Evolutionary conservation across 1,139 yeast genomes (phyloP), one percentile per base, ranked within the genome.

Genomic region (Scheffersomyces parashehatae): DNA sequence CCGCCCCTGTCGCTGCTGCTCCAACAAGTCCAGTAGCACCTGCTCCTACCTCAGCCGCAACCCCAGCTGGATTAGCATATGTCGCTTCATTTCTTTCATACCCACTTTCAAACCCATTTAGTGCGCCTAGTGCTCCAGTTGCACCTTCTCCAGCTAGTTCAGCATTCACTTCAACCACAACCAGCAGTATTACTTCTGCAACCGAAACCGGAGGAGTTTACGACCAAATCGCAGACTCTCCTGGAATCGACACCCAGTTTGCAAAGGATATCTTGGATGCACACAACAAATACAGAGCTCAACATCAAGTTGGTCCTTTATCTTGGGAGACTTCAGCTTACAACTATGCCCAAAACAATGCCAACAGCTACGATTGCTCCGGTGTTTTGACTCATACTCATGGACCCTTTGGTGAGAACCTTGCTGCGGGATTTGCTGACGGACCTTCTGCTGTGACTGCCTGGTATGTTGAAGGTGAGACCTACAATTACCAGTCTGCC

Each of bases 361-460:
- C 65, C 12, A 48, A 54, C 47, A 52, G 48, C 41, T 59, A 59
- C 50, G 62, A 58, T 42, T 60, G 65, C 38, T 56, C 61, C 3
- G 64, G 64, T 8, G 50, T 50, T 3, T 52, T 60, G 49, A 57
- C 60, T 7, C 65, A 60, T 44, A 57, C 64, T 10, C 58, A 54
- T 37, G 65, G 62, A 2, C 58, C 44, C 7, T 59, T 45, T 40
- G 65, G 65, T 11, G 65, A 60, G 40, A 60, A 59, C 45, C 54
- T 60, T 42, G 65, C 64, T 11, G 63, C 62, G 10, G 65, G 65
- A 3, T 59, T 46, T 46, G 35, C 50, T 12, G 39, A 47, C 5
- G 64, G 63, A 3, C 52, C 60, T 9, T 37, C 59, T 9, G 57
- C 64, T 5, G 61, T 58, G 12, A 37, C 50, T 26, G 64, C 63